A percentile compares a stretch with the other conserved stretches of the same genome.
Evolutionary conservation across 2,329 filamentous ascomycete species (phyloP).

Genomic region (Raffaelea arxii): DNA sequence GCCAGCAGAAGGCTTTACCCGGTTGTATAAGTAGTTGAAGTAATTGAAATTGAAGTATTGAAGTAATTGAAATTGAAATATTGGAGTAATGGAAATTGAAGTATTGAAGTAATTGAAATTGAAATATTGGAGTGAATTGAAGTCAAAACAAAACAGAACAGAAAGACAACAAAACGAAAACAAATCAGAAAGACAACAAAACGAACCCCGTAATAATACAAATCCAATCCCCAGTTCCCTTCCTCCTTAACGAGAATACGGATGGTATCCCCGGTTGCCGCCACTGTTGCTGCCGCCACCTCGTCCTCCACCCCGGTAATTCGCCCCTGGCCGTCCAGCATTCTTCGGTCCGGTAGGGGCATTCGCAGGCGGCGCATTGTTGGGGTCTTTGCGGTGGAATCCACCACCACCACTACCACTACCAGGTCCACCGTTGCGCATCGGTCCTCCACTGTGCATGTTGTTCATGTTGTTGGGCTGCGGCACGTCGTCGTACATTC

Average conservation of each 20-base stretch:
- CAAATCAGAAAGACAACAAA: too few species aligned
- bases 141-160: too few species aligned
- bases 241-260: constrained; percentile 42
- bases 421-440: constrained; percentile 28
- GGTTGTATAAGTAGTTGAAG: constrained; percentile 40
- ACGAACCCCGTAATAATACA: too few species aligned
- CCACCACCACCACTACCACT: constrained; percentile 26
- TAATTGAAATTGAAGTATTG: too few species aligned
- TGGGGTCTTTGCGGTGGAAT: constrained; percentile 17
- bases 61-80: too few species aligned
- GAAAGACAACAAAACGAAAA: too few species aligned
- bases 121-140: too few species aligned
- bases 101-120: too few species aligned
- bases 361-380: constrained; percentile 60
- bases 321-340: constrained; percentile 79
- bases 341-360: constrained; percentile 96
- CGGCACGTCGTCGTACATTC: constrained; percentile 95
- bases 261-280: constrained; percentile 64
- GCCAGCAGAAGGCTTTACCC: constrained; percentile 68
- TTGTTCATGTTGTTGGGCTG: constrained; percentile 52
- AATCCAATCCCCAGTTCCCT: background rate
- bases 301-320: constrained; percentile 84
- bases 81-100: too few species aligned
- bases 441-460: constrained; percentile 30
- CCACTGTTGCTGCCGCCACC: constrained; percentile 31